A percentile compares a stretch with the other conserved stretches of the same genome.
Evolutionary conservation across 805 yeast species (phyloP).

Genomic region (Myxozyma lipomycoides): DNA sequence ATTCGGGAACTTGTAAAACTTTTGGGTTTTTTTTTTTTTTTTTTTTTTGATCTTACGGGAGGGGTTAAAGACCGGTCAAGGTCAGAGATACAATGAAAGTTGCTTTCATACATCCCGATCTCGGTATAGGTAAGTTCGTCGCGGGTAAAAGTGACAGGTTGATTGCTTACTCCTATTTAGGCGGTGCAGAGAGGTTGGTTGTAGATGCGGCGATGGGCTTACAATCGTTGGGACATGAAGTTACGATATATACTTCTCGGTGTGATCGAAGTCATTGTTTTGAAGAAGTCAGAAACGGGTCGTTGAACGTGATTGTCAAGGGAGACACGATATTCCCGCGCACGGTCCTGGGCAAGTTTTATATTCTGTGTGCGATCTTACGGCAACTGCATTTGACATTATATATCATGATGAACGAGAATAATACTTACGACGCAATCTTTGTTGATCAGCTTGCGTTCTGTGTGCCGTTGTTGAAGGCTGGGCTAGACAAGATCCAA

Average conservation of each 20-base stretch:
- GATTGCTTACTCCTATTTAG: slow-evolving; percentile 19
- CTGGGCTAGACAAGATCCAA: slow-evolving; percentile 6
- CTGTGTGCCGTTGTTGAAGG: slow-evolving; percentile 66
- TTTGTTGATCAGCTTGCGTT: slow-evolving; percentile 86
- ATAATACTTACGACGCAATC: slow-evolving; percentile 59
- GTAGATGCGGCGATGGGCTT: slow-evolving; percentile 93
- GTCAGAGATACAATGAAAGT: slow-evolving; percentile 48
- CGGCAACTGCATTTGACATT: slow-evolving; percentile 70
- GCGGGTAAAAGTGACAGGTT: background rate
- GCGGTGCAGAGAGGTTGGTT: slow-evolving; percentile 95
- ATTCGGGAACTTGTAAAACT: too few species aligned
- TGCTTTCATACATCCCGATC: slow-evolving; percentile 91
- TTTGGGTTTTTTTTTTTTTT: too few species aligned
- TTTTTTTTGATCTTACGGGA: too few species aligned
- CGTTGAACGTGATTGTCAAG: slow-evolving; percentile 59
- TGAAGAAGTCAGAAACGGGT: slow-evolving; percentile 67
- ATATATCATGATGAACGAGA: slow-evolving; percentile 44
- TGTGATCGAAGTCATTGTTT: slow-evolving; percentile 85
- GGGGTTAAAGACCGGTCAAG: too few species aligned
- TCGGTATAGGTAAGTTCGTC: slow-evolving; percentile 67
- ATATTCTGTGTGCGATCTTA: slow-evolving; percentile 75
- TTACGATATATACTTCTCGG: slow-evolving; percentile 80
- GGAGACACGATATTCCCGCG: slow-evolving; percentile 85
- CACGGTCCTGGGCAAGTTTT: slow-evolving; percentile 55
- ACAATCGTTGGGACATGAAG: slow-evolving; percentile 59